phyloP scores from a whole-genome alignment of 2,329 filamentous ascomycete genomes.

The Chrysoporthe austroafricana region DNA sequence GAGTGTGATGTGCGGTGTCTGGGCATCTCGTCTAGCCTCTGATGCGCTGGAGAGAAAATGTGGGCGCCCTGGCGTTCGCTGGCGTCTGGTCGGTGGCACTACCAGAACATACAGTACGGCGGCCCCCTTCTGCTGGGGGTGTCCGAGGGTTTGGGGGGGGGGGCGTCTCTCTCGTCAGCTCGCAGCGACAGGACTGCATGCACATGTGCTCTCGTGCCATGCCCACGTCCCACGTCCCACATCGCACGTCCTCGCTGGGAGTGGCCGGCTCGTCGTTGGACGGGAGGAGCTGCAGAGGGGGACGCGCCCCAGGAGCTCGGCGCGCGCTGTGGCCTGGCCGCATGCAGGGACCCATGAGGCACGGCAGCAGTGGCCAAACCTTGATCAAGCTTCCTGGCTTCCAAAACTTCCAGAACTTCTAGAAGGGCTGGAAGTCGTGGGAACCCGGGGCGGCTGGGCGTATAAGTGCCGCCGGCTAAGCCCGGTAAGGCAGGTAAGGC shows the following conservation, averaged over 20 bases:
- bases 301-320: conserved; percentile 24
- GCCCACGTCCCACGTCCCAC: background rate
- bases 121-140: too few species aligned
- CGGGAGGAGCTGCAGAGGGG: conserved; percentile 16
- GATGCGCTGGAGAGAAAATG: conserved; percentile 19
- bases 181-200: background rate
- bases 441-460: conserved; percentile 15
- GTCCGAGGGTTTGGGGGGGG: too few species aligned
- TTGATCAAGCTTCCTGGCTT: conserved; percentile 19
- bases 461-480: conserved; percentile 26
- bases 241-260: background rate
- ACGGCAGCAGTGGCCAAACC: conserved; percentile 21
- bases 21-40: background rate
- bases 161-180: background rate
- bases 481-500: conserved; percentile 27
- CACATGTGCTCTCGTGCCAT: background rate
- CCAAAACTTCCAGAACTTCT: conserved; percentile 21
- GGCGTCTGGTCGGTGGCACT: conserved; percentile 7
- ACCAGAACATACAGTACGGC: too few species aligned
- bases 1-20: conserved; percentile 13
- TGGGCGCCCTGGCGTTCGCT: conserved; percentile 16
- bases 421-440: conserved; percentile 24
- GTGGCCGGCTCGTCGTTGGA: conserved; percentile 18
- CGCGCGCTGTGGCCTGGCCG: conserved; percentile 16
- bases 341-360: conserved; percentile 17